Conservation (phyloP, 257 asterid species). For the Fraxinus pennsylvanica region DNA sequence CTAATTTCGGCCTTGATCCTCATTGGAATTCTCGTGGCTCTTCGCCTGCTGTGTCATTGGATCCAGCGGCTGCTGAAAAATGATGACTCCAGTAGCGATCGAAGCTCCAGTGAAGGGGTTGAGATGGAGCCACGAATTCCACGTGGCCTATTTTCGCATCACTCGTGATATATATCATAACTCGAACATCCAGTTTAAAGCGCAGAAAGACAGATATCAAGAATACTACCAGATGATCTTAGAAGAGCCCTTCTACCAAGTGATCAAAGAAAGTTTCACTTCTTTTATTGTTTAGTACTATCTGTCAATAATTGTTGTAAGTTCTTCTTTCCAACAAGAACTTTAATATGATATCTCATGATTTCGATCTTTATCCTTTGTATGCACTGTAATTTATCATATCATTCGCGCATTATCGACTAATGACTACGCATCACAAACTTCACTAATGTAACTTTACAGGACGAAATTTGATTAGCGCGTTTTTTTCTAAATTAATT, state of each 20-base stretch:
- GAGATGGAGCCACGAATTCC: conserved; percentile 2
- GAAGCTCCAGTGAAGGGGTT: not conserved
- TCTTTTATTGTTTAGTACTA: not conserved
- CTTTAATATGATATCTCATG: not conserved
- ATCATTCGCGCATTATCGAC: not conserved
- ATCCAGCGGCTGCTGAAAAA: not conserved
- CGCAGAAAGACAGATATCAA: not conserved
- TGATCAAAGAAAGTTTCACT: not conserved
- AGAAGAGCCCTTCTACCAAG: not conserved
- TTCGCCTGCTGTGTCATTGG: not conserved
- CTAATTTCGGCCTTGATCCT: not conserved
- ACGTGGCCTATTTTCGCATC: not conserved
- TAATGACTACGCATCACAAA: not conserved
- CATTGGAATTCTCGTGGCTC: not conserved
- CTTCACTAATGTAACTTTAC: too few relatives aligned
- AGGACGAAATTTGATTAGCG: too few relatives aligned
- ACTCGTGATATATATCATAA: not conserved
- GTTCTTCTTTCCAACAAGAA: not conserved
- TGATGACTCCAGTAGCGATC: not conserved
- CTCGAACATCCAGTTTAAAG: not conserved
- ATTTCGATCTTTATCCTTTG: not conserved
- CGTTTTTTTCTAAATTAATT: too few relatives aligned
- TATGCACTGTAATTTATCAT: too few relatives aligned
- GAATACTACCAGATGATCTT: not conserved
- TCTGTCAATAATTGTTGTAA: not conserved